A percentile compares a stretch with the other conserved stretches of the same genome.
These are phyloP conservation scores for Zalerion maritima DNA, from an alignment of 495 filamentous ascomycete species.

Conservation along the genomic window DNA sequence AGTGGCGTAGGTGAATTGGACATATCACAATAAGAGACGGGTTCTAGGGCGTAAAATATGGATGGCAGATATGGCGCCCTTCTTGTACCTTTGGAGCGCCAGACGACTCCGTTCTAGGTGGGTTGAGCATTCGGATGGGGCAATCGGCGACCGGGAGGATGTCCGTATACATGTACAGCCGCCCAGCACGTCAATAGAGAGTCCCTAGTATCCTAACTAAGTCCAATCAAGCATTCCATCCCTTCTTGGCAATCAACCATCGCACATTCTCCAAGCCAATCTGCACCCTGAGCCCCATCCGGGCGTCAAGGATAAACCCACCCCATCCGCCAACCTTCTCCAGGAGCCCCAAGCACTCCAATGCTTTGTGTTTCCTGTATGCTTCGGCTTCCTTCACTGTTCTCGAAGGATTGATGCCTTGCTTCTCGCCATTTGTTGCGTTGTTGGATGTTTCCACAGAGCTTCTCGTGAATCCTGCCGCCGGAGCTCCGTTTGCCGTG, in stretches of 20 bases:
- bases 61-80: too few species aligned
- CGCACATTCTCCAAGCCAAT: slow-evolving; percentile 65
- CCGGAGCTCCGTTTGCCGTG: slow-evolving; percentile 4
- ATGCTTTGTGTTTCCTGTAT: slow-evolving; percentile 38
- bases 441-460: slow-evolving; percentile 4
- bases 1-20: too few species aligned
- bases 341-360: slow-evolving; percentile 56
- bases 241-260: slow-evolving; percentile 40
- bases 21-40: too few species aligned
- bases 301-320: slow-evolving; percentile 68
- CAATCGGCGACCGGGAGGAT: too few species aligned
- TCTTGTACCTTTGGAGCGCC: too few species aligned
- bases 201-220: too few species aligned
- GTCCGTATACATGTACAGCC: too few species aligned
- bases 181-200: too few species aligned
- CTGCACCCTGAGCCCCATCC: slow-evolving; percentile 73
- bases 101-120: too few species aligned
- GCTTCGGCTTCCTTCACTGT: slow-evolving; percentile 17
- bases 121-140: too few species aligned
- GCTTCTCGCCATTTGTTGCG: slow-evolving; percentile 2
- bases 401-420: slow-evolving; percentile 7
- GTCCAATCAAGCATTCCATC: too few species aligned
- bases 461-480: slow-evolving; percentile 3
- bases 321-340: slow-evolving; percentile 77
- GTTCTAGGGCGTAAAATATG: too few species aligned